Evolutionary conservation across 2,329 filamentous ascomycete species (phyloP).

Genomic region (Truncatella angustata): DNA sequence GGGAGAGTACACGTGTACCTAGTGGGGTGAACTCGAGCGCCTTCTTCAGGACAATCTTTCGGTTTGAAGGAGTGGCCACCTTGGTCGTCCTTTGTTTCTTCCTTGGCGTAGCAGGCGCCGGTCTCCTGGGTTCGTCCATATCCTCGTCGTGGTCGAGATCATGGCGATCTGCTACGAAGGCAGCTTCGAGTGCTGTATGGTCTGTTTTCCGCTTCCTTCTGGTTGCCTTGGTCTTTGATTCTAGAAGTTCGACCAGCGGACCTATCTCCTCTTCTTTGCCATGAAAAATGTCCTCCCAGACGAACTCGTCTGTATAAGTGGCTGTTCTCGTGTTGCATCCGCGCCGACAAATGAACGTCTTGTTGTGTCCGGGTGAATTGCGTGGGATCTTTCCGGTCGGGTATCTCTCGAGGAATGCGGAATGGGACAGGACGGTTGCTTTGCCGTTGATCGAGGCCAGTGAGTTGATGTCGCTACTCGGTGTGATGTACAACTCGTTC

Average conservation of each 20-base stretch:
- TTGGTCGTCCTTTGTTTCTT: constrained; percentile 53
- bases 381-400: constrained; percentile 75
- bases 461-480: constrained; percentile 83
- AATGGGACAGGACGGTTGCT: constrained; percentile 73
- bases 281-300: constrained; percentile 82
- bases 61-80: constrained; percentile 40
- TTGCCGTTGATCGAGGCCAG: constrained; percentile 88
- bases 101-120: constrained; percentile 47
- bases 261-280: constrained; percentile 65
- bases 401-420: constrained; percentile 65
- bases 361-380: constrained; percentile 72
- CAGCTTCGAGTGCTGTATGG: constrained; percentile 26
- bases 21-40: constrained; percentile 92
- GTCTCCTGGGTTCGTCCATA: constrained; percentile 28
- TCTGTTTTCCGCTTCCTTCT: constrained; percentile 43
- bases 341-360: constrained; percentile 84
- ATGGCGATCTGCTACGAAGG: constrained; percentile 28
- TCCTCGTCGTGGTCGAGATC: constrained; percentile 21
- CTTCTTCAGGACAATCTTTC: constrained; percentile 71
- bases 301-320: constrained; percentile 87
- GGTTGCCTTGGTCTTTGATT: constrained; percentile 70
- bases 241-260: constrained; percentile 64
- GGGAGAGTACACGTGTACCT: constrained; percentile 81
- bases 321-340: constrained; percentile 87
- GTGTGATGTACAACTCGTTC: constrained; percentile 91